phyloP scores from a whole-genome alignment of 1,284 basidiomycete species.

The Cryptococcus depauperatus region DNA sequence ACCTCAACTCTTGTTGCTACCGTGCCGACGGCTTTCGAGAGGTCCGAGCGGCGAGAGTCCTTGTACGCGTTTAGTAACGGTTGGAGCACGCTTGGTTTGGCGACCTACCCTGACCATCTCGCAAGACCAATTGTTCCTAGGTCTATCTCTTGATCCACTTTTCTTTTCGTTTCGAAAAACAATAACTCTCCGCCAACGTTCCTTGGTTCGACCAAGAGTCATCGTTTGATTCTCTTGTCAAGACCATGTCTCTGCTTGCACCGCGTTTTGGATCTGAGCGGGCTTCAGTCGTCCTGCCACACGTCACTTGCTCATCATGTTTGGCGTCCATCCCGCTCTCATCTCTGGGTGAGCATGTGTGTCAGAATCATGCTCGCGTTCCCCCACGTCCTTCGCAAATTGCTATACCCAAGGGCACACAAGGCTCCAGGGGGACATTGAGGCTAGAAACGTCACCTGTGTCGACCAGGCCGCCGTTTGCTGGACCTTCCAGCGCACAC shows the following conservation, averaged over 20 bases:
- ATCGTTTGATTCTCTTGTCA: no score
- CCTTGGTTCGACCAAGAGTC: no score
- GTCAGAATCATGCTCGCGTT: conserved; percentile 36
- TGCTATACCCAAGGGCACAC: conserved; percentile 18
- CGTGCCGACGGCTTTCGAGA: no score
- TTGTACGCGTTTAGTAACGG: no score
- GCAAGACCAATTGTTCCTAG: no score
- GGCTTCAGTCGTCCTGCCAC: conserved; percentile 67
- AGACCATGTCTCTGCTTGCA: conserved; percentile 25
- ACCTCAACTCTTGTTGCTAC: no score
- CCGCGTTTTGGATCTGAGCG: conserved; percentile 39
- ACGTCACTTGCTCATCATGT: conserved; percentile 75
- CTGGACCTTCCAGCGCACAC: conserved; percentile 21
- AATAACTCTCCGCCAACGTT: no score
- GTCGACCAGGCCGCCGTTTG: conserved; percentile 26
- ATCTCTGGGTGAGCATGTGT: conserved; percentile 65
- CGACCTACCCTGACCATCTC: no score
- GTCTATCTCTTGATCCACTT: no score
- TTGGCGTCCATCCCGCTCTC: conserved; percentile 58
- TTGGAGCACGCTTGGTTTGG: no score
- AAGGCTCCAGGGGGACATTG: conserved; percentile 15
- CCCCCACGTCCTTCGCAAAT: conserved; percentile 26
- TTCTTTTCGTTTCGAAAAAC: no score
- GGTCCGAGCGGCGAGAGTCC: no score
- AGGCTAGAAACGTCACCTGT: conserved; percentile 23